Evolutionary conservation across 2,329 filamentous ascomycete species (phyloP).

Genomic region (Fusarium nelsonii): DNA sequence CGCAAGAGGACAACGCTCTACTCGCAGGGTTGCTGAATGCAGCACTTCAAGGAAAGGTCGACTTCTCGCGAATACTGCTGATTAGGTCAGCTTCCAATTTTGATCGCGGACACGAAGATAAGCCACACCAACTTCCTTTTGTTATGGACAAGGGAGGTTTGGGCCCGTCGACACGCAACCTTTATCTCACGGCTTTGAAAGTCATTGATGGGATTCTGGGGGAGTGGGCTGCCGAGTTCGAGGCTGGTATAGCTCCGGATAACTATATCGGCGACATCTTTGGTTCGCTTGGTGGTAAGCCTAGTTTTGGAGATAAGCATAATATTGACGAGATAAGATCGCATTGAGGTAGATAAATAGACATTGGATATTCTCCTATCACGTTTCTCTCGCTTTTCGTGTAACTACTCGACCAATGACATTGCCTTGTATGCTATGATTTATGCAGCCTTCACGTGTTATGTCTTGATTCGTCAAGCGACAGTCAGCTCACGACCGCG

Average conservation of each 20-base stretch:
- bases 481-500: no score
- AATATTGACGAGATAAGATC: conserved; percentile 3
- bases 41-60: conserved; percentile 23
- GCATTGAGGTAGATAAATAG: background rate
- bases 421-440: no score
- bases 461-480: no score
- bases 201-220: conserved; percentile 28
- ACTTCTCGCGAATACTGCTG: conserved; percentile 35
- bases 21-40: conserved; percentile 33
- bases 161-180: conserved; percentile 34
- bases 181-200: conserved; percentile 31
- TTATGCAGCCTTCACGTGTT: no score
- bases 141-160: conserved; percentile 41
- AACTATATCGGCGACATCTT: conserved; percentile 41
- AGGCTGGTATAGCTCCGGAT: conserved; percentile 6
- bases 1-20: conserved; percentile 40
- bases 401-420: no score
- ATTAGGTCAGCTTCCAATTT: conserved; percentile 42
- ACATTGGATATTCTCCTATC: background rate
- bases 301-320: conserved; percentile 30
- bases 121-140: conserved; percentile 35
- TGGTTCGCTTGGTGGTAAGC: conserved; percentile 35
- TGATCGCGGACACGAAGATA: conserved; percentile 36
- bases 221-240: conserved; percentile 26
- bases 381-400: no score